Percentiles rank a stretch among this genome's conserved stretches.
Conservation (phyloP, 192 early-diverging fungal species). For the Backusella morwellensis region DNA sequence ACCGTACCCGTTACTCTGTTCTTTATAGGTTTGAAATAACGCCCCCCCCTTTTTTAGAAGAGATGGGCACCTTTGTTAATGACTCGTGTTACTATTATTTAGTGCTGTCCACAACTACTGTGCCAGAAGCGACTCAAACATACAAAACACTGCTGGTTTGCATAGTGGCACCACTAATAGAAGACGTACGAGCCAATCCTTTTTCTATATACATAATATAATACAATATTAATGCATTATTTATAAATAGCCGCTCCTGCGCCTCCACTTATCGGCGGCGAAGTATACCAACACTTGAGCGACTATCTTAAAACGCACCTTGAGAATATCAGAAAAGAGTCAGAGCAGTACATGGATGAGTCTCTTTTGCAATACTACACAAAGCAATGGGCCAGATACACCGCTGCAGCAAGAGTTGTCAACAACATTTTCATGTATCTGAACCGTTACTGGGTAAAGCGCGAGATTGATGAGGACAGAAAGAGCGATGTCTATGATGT, state of each 20-base stretch:
- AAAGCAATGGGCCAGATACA: conserved; percentile 87
- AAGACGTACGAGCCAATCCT: conserved; percentile 1
- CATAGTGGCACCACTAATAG: background rate
- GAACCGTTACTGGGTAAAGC: conserved; percentile 96
- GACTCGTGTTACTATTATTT: background rate
- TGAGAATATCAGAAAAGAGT: conserved; percentile 48
- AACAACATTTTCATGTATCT: conserved; percentile 93
- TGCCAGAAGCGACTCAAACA: conserved; percentile 12
- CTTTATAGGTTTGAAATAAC: conserved; percentile 72
- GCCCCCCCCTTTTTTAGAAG: background rate
- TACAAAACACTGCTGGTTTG: conserved; percentile 6
- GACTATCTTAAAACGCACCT: conserved; percentile 57
- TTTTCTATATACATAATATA: too few relatives aligned
- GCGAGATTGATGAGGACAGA: conserved; percentile 92
- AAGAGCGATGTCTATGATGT: conserved; percentile 86
- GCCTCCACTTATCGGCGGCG: conserved; percentile 54
- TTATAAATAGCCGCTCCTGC: conserved; percentile 27
- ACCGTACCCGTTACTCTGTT: conserved; percentile 74
- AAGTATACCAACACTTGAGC: conserved; percentile 49
- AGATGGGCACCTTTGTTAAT: too few relatives aligned
- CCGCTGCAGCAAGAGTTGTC: conserved; percentile 77
- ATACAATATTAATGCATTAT: background rate
- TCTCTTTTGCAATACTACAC: conserved; percentile 86
- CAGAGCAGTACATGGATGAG: conserved; percentile 70
- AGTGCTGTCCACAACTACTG: conserved; percentile 34